Conservation (phyloP, 2,329 filamentous ascomycete species). For the Metarhizium robertsii region DNA sequence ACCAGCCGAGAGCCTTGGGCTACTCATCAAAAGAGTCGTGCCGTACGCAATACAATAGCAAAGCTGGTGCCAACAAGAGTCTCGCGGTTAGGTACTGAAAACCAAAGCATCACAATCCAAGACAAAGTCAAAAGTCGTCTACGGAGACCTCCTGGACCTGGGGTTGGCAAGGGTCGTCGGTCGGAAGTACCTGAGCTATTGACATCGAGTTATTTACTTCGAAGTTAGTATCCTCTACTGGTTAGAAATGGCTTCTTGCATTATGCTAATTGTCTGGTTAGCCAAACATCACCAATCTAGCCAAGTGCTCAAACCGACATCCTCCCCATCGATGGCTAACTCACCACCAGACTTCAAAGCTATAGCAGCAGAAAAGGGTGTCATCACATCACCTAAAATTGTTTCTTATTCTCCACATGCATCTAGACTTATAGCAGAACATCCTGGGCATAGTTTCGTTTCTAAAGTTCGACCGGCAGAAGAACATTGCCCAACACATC, state of each 20-base stretch:
- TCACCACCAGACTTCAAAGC: too few species aligned
- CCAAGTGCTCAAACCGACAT: neutral
- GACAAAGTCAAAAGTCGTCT: neutral
- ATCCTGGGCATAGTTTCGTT: constrained; percentile 12
- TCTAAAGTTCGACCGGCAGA: constrained; percentile 18
- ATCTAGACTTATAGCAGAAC: constrained; percentile 4
- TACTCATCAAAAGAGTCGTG: constrained; percentile 1
- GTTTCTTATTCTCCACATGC: neutral
- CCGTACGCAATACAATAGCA: neutral
- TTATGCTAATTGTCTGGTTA: neutral
- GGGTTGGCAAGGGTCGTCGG: neutral
- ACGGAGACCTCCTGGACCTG: neutral
- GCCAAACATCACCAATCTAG: neutral
- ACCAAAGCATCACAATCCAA: neutral
- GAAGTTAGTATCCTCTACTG: neutral
- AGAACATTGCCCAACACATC: constrained; percentile 8
- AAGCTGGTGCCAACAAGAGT: neutral
- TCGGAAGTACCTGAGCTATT: neutral
- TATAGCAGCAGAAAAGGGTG: neutral
- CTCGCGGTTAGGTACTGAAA: neutral
- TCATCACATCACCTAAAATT: neutral
- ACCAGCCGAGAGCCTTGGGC: neutral
- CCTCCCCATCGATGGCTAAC: neutral
- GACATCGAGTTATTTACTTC: neutral
- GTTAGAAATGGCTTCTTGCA: too few species aligned